Evolutionary conservation across 2,329 filamentous ascomycete genomes (phyloP).

Genomic region (Xylaria digitata): DNA sequence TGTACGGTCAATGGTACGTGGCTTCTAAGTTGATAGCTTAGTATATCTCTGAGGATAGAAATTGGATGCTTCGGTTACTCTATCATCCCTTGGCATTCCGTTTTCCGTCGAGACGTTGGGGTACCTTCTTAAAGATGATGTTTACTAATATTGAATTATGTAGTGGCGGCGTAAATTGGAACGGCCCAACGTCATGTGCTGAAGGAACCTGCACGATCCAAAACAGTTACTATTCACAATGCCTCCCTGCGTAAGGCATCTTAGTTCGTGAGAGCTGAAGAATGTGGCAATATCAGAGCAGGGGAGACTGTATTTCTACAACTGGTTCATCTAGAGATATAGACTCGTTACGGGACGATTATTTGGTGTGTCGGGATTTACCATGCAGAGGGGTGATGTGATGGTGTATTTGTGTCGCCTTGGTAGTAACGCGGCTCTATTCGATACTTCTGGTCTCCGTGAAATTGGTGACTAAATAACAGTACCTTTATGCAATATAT

Average conservation of each 20-base stretch:
- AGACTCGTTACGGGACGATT: not conserved
- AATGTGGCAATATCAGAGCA: not conserved
- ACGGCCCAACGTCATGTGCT: conserved; percentile 38
- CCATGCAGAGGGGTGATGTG: no score
- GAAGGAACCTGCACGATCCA: conserved; percentile 37
- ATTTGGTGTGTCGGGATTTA: not conserved
- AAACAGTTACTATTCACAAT: conserved; percentile 42
- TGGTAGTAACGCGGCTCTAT: not conserved
- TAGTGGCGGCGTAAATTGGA: conserved; percentile 33
- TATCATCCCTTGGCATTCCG: not conserved
- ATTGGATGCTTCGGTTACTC: not conserved
- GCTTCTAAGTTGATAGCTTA: not conserved
- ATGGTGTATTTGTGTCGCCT: not conserved
- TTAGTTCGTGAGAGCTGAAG: not conserved
- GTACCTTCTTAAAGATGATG: not conserved
- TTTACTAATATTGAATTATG: conserved; percentile 8
- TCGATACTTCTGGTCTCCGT: not conserved
- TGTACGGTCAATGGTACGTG: conserved; percentile 32
- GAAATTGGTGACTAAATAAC: not conserved
- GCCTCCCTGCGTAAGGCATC: conserved; percentile 8
- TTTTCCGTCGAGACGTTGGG: no score
- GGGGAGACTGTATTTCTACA: not conserved
- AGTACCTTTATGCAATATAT: not conserved
- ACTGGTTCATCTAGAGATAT: not conserved
- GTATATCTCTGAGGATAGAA: not conserved